Evolutionary conservation across 306 rosid genomes (phyloP).

Genomic region (Prunus campanulata): DNA sequence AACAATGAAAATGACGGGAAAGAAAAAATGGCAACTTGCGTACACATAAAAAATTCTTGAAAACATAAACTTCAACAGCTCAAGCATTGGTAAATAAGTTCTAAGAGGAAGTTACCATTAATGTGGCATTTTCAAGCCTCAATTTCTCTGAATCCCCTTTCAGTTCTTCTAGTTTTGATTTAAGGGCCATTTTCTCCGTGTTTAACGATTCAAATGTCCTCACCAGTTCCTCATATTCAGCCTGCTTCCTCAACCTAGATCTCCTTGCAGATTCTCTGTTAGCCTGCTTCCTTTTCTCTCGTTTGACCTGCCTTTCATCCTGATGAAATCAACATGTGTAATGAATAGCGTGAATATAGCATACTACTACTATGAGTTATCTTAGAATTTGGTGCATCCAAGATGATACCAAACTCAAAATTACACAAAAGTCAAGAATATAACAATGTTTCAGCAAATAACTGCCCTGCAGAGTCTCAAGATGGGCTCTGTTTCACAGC

Average conservation of each 20-base stretch:
- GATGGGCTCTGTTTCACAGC: conserved; percentile 22
- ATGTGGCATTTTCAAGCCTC: conserved; percentile 33
- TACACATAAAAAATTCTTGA: neutral
- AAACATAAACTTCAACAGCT: neutral
- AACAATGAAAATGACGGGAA: neutral
- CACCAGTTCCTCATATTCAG: conserved; percentile 30
- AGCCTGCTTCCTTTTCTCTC: conserved; percentile 38
- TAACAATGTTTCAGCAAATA: conserved; percentile 14
- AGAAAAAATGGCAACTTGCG: neutral
- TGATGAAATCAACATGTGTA: conserved; percentile 8
- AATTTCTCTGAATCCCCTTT: conserved; percentile 19
- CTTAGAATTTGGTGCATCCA: neutral
- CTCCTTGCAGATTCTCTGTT: conserved; percentile 43
- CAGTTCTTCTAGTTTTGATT: conserved; percentile 23
- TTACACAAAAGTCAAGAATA: conserved; percentile 7
- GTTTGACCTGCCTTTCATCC: conserved; percentile 38
- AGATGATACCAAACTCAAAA: conserved; percentile 4
- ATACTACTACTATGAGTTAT: conserved; percentile 3
- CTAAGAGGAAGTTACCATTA: conserved; percentile 26
- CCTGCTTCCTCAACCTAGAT: conserved; percentile 39
- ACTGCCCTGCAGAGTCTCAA: conserved; percentile 15
- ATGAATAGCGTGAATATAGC: neutral
- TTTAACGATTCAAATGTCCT: conserved; percentile 24
- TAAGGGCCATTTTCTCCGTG: conserved; percentile 24
- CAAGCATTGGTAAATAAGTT: neutral